Percentiles rank a stretch among this genome's conserved stretches.
Evolutionary conservation across 768 basidiomycete genomes (phyloP).

Genomic region (Nidularia sp.): DNA sequence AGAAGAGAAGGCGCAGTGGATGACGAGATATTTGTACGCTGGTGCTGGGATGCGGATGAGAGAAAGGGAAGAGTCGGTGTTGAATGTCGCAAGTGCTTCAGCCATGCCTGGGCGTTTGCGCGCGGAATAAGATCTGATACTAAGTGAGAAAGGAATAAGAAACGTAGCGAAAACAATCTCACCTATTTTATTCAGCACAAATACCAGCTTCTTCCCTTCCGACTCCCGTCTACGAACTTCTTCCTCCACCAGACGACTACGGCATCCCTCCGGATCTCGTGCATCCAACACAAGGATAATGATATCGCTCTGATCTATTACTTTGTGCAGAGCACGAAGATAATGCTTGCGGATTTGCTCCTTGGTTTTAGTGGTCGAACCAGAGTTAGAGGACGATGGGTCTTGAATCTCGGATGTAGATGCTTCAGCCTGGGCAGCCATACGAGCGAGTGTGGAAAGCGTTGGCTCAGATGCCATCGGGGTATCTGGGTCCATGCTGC

Average conservation of each 20-base stretch:
- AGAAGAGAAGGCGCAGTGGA: conserved; percentile 73
- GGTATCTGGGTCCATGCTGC: conserved; percentile 46
- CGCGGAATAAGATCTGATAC: conserved; percentile 80
- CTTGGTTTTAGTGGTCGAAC: conserved; percentile 43
- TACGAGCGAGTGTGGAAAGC: conserved; percentile 51
- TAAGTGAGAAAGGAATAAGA: neutral
- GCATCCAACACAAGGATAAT: conserved; percentile 89
- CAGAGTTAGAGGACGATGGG: conserved; percentile 26
- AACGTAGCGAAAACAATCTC: conserved; percentile 17
- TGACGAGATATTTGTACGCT: conserved; percentile 78
- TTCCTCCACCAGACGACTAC: conserved; percentile 91
- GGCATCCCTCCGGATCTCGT: conserved; percentile 89
- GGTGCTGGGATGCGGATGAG: conserved; percentile 72
- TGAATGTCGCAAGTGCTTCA: conserved; percentile 85
- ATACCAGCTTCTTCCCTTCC: conserved; percentile 89
- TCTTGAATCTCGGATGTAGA: conserved; percentile 13
- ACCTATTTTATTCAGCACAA: conserved; percentile 98
- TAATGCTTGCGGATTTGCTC: conserved; percentile 73
- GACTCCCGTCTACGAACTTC: conserved; percentile 82
- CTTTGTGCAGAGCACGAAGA: conserved; percentile 79
- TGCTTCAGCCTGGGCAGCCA: conserved; percentile 34
- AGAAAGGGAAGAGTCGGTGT: conserved; percentile 94
- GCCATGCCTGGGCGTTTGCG: conserved; percentile 85
- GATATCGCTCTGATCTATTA: conserved; percentile 91
- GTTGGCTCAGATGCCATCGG: conserved; percentile 76